A percentile compares a stretch with the other conserved stretches of the same genome.
Conservation (phyloP, 306 rosid genomes). For the apple (Malus domestica) region DNA sequence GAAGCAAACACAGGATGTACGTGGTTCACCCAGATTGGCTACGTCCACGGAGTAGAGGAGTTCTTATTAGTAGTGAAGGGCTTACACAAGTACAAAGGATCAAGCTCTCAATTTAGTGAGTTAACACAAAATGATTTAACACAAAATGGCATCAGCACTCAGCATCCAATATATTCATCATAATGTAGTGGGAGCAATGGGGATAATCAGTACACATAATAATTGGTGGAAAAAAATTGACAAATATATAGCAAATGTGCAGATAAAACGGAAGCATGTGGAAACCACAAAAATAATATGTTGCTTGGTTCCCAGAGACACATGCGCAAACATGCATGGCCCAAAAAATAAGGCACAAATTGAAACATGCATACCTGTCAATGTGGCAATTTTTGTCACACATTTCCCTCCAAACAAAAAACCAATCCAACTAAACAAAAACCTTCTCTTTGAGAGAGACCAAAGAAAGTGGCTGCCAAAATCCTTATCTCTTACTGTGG, state of each 20-base stretch:
- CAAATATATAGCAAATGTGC: not conserved
- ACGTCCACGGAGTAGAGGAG: too few species aligned
- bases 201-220: not conserved
- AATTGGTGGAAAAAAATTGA: not conserved
- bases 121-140: too few species aligned
- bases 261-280: not conserved
- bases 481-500: slow-evolving; percentile 42
- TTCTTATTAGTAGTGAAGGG: too few species aligned
- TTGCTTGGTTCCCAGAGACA: not conserved
- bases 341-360: not conserved
- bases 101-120: too few species aligned
- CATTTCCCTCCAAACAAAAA: slow-evolving; percentile 2
- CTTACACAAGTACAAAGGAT: too few species aligned
- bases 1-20: too few species aligned
- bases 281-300: not conserved
- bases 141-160: not conserved
- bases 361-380: slow-evolving; percentile 10
- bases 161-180: not conserved
- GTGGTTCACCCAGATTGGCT: too few species aligned
- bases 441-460: slow-evolving; percentile 14
- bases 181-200: not conserved
- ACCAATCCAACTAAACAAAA: slow-evolving; percentile 12
- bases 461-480: slow-evolving; percentile 1
- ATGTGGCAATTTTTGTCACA: not conserved
- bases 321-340: slow-evolving; percentile 2